Conservation (phyloP, 345 rosid genomes). For the Crucihimalaya himalaica region DNA sequence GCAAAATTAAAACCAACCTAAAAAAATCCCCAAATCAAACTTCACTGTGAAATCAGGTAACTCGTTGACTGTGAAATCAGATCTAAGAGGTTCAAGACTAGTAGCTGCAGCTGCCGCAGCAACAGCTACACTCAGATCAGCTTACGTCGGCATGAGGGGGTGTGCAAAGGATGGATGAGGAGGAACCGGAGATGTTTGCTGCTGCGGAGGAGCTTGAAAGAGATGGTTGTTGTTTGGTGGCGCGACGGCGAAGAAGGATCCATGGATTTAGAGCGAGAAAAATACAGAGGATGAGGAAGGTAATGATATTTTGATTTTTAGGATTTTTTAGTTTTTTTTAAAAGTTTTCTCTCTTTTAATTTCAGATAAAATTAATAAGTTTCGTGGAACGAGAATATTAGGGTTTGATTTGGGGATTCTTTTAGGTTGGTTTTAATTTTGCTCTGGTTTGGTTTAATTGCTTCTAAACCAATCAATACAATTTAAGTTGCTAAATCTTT, state of each 20-base stretch:
- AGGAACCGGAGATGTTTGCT: background rate
- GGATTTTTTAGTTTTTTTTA: background rate
- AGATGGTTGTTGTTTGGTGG: conserved; percentile 37
- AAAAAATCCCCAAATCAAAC: too few species aligned
- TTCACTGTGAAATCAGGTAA: too few species aligned
- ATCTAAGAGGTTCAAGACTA: conserved; percentile 41
- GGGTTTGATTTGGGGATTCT: too few species aligned
- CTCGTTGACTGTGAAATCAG: conserved; percentile 39
- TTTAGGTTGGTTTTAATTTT: too few species aligned
- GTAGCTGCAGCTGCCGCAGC: conserved; percentile 22
- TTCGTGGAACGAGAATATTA: conserved; percentile 8
- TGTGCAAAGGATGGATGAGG: conserved; percentile 15
- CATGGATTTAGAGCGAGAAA: conserved; percentile 44
- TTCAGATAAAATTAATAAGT: background rate
- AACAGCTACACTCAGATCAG: conserved; percentile 16
- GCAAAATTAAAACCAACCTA: too few species aligned
- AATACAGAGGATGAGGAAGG: conserved; percentile 7
- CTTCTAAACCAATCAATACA: too few species aligned
- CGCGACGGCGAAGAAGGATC: conserved; percentile 34
- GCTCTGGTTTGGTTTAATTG: too few species aligned
- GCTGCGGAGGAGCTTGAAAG: conserved; percentile 16
- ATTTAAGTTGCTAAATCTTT: too few species aligned
- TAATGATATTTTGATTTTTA: conserved; percentile 37
- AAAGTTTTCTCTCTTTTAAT: background rate
- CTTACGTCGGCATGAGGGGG: conserved; percentile 48